Base-by-base conservation (phyloP, 192 early-diverging fungal genomes). In the Jimgerdemannia flammicorona region DNA sequence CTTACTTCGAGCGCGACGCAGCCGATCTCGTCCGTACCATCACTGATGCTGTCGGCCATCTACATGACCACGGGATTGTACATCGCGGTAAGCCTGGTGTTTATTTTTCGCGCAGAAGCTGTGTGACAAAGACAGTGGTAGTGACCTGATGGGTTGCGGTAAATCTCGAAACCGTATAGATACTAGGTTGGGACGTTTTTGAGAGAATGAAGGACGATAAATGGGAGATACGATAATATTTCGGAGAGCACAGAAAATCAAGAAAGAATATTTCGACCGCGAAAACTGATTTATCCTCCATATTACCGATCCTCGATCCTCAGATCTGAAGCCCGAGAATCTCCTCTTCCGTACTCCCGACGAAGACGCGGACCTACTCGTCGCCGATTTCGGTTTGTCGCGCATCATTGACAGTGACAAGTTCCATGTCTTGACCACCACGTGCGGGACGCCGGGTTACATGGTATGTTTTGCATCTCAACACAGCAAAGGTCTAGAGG, bases 341-440 rank as follows among this genome's bases (percentile, higher is more conserved):
- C 86, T 94, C 66, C 77, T 95, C 64, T 93, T 95, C 77, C 82
- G 83, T 66, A 86, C 84, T 2, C 71, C 78, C 3, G 91, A 83
- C 20, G 86, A 87, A 64, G 85, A 87, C 71, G 81, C 88, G 19
- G 84, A 89, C 70, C 74, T 94, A 20, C 80, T 91, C 10, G 92
- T 95, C 79, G 93, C 90, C n/a, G 94, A 95, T 75, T 95, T 95
- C 84, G 94, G 94, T 9, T 80, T 95, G 77, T 91, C 93, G 7
- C 80, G 85, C 18, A 87, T 90, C 43, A 85, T 93, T 54, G 85
- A 90, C 69, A 84, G 82, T 49, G 82, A 87, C 42, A 87, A 88
- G 68, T 87, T 88, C 64, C 80, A 86, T 66, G 70, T 87, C 10
- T 77, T 93, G 44, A 92, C 85, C 40, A 90, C 90, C 3, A 85